Conservation (phyloP, 78 protist species). For the Dictyostelium citrinum region DNA sequence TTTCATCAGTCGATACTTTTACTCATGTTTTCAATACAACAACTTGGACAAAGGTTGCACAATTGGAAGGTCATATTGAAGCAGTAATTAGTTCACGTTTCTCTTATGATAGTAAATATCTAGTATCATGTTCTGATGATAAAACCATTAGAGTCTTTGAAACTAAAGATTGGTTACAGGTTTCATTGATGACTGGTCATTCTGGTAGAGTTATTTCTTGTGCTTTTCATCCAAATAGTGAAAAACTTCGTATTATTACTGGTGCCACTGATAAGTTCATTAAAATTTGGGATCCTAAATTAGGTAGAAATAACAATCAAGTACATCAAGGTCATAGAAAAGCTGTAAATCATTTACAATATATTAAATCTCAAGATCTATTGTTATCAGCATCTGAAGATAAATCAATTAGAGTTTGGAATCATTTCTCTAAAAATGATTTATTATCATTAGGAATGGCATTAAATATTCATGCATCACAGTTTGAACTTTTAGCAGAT, state of each 20-base stretch:
- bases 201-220: constrained; percentile 64
- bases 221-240: constrained; percentile 40
- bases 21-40: constrained; percentile 5
- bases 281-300: constrained; percentile 68
- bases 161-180: constrained; percentile 52
- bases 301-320: constrained; percentile 11
- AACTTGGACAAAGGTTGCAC: constrained; percentile 13
- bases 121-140: constrained; percentile 76
- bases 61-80: constrained; percentile 57
- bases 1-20: constrained; percentile 36
- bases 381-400: constrained; percentile 41
- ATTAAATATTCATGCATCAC: not conserved
- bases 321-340: constrained; percentile 53
- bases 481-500: not conserved
- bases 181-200: constrained; percentile 68
- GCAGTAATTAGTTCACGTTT: constrained; percentile 42
- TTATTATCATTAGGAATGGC: not conserved
- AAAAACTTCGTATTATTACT: constrained; percentile 9
- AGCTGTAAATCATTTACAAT: not conserved
- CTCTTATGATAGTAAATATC: constrained; percentile 28
- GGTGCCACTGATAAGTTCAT: constrained; percentile 66
- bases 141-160: constrained; percentile 48
- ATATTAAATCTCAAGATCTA: not conserved
- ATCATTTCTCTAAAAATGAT: constrained; percentile 16
- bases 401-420: constrained; percentile 27